phyloP scores from a whole-genome alignment of 1,284 basidiomycete genomes.

The Thelephora terrestris region DNA sequence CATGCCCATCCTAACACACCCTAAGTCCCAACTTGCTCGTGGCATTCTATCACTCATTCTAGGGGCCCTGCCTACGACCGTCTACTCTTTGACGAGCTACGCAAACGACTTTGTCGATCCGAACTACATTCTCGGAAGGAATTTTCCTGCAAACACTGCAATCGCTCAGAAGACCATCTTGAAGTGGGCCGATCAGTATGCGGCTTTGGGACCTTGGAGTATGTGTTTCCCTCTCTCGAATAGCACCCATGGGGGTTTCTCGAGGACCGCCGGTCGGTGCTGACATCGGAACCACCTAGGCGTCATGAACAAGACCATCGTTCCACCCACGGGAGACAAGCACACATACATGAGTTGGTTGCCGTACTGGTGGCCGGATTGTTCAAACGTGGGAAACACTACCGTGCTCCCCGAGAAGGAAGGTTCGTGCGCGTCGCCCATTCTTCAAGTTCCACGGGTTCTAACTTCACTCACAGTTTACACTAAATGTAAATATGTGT shows the following conservation, averaged over 20 bases:
- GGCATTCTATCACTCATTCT: too few species aligned
- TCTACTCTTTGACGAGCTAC: slow-evolving; percentile 29
- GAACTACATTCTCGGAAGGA: slow-evolving; percentile 31
- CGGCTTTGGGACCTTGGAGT: slow-evolving; percentile 43
- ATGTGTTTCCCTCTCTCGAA: slow-evolving; percentile 13
- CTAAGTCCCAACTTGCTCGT: too few species aligned
- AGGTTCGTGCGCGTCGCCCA: slow-evolving; percentile 22
- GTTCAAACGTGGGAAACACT: slow-evolving; percentile 28
- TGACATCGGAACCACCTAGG: slow-evolving; percentile 18
- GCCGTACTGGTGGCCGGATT: slow-evolving; percentile 56
- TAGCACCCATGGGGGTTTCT: not conserved
- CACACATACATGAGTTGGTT: slow-evolving; percentile 48
- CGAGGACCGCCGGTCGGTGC: not conserved
- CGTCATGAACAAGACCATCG: slow-evolving; percentile 27
- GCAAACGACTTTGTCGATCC: slow-evolving; percentile 48
- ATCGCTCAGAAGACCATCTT: slow-evolving; percentile 35
- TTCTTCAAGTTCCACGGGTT: not conserved
- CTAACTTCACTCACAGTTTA: slow-evolving; percentile 12
- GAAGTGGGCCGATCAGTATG: slow-evolving; percentile 33
- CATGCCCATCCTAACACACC: too few species aligned
- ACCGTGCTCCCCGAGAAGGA: slow-evolving; percentile 36
- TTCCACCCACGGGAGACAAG: slow-evolving; percentile 32
- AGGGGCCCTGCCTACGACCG: not conserved
- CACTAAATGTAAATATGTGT: slow-evolving; percentile 40
- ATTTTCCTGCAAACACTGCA: slow-evolving; percentile 29